Conservation (phyloP, 192 early-diverging fungal species). For the Phlyctochytrium planicorne region DNA sequence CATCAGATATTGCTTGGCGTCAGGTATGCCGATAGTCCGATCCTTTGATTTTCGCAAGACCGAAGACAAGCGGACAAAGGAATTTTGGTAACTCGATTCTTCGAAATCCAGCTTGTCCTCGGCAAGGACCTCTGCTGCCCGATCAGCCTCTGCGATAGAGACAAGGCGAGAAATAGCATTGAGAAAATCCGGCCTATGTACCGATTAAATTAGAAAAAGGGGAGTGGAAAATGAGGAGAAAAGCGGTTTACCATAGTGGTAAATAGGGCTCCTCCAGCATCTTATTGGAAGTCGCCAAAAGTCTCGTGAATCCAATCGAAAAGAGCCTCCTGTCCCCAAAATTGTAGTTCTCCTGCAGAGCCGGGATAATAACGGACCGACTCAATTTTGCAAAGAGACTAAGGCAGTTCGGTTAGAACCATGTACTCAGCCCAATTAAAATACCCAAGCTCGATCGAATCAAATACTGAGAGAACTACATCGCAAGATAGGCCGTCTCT, state of each 20-base stretch:
- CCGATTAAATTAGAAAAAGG: not conserved
- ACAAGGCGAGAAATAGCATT: constrained; percentile 54
- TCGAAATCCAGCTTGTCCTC: constrained; percentile 66
- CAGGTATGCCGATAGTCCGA: not conserved
- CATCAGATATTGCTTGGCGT: too few relatives aligned
- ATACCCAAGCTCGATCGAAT: constrained; percentile 59
- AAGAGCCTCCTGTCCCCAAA: constrained; percentile 62
- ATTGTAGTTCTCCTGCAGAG: constrained; percentile 55
- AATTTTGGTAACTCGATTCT: constrained; percentile 79
- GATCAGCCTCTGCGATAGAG: constrained; percentile 54
- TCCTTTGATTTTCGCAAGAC: not conserved
- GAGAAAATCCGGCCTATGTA: constrained; percentile 51
- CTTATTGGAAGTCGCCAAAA: constrained; percentile 54
- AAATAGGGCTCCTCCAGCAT: constrained; percentile 60
- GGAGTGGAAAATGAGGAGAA: not conserved
- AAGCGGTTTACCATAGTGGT: constrained; percentile 31
- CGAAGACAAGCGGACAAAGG: constrained; percentile 42
- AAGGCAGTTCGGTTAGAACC: not conserved
- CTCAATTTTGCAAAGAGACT: constrained; percentile 65
- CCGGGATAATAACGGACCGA: constrained; percentile 63
- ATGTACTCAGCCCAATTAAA: not conserved
- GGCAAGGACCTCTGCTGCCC: constrained; percentile 32
- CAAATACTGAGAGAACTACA: constrained; percentile 54
- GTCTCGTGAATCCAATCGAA: constrained; percentile 61
- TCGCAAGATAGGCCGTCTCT: constrained; percentile 62